Conservation (phyloP, 257 asterid species). For the Penstemon eatonii region DNA sequence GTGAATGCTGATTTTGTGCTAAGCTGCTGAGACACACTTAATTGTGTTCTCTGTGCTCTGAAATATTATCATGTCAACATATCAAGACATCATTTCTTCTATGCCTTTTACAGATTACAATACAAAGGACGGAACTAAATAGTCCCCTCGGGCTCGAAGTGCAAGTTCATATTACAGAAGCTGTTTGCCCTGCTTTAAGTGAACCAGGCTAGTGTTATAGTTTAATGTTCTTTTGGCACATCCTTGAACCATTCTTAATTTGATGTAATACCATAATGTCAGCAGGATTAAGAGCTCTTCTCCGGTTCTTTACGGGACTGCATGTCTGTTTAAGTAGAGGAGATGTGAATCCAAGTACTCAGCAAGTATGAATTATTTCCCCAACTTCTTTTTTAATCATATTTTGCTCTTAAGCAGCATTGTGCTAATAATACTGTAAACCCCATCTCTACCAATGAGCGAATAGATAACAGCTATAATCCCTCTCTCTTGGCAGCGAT, state of each 20-base stretch:
- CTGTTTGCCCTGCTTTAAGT: constrained; percentile 95
- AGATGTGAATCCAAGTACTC: constrained; percentile 77
- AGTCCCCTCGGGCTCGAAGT: constrained; percentile 90
- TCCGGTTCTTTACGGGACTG: constrained; percentile 91
- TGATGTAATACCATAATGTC: constrained; percentile 26
- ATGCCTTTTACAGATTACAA: constrained; percentile 70
- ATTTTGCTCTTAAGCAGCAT: constrained; percentile 20
- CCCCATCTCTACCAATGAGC: constrained; percentile 24
- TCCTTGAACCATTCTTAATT: constrained; percentile 24
- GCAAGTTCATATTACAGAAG: constrained; percentile 85
- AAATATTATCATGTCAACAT: constrained; percentile 11
- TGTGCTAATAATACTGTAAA: constrained; percentile 16
- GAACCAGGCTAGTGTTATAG: constrained; percentile 80
- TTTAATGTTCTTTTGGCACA: constrained; percentile 24
- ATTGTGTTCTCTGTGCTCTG: constrained; percentile 6
- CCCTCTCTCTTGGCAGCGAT: constrained; percentile 58
- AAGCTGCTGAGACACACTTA: constrained; percentile 14
- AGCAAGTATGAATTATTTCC: constrained; percentile 47
- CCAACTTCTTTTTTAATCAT: constrained; percentile 28
- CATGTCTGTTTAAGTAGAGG: constrained; percentile 94
- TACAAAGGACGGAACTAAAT: constrained; percentile 89
- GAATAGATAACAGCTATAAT: constrained; percentile 26
- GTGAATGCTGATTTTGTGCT: constrained; percentile 20
- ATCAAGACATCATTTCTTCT: constrained; percentile 7
- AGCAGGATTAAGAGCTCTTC: constrained; percentile 95